Base-by-base conservation (phyloP, 2,329 filamentous ascomycete species). In the Mollisia scopiformis region DNA sequence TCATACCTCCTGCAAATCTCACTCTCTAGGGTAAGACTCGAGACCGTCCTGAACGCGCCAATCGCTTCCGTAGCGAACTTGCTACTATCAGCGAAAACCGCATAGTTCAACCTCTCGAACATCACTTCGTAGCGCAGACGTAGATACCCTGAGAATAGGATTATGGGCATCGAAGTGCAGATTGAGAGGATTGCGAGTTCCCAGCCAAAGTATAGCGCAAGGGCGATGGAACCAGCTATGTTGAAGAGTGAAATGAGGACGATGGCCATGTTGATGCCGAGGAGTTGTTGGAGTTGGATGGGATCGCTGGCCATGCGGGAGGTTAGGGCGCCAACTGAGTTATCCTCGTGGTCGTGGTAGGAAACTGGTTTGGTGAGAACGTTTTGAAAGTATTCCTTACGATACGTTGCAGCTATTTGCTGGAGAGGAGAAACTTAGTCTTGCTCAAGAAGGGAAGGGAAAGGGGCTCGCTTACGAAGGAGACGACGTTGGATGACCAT, bases 41-140 rank as follows among this genome's bases (percentile, higher is more conserved):
- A 93, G 5, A 97, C 92, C 2, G 94, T 97, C 53, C 93, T 89
- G 68, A 97, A 96, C 3, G 92, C 90, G 1, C 91, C 93, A 33
- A 94, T 95, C 49, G 93, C 92, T 75, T 97, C 93, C 46, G 92
- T 93, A 8, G 93, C 93, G 72, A 90, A 95, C 52, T 21, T 23
- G 8, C 93, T 93, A 56, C 91, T 93, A 60, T 84, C 79, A 71
- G 91, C 83, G 73, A 97, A 92, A 6, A 6, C 23, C 6, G 25
- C 30, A 13, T 11, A 16, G 27, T 19, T 35, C 3, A 91, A 88
- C 65, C 81, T 80, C 78, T 93, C 94, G 2, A 91, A 88, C 19
- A 90, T 88, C 30, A 82, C 82, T 76, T 90, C 90, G 79, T 91
- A 96, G 64, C 86, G 84, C 97, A 94, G 2, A 3, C 83, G 77